Conservation (phyloP, 768 basidiomycete species). For the Dentipellis fragilis region DNA sequence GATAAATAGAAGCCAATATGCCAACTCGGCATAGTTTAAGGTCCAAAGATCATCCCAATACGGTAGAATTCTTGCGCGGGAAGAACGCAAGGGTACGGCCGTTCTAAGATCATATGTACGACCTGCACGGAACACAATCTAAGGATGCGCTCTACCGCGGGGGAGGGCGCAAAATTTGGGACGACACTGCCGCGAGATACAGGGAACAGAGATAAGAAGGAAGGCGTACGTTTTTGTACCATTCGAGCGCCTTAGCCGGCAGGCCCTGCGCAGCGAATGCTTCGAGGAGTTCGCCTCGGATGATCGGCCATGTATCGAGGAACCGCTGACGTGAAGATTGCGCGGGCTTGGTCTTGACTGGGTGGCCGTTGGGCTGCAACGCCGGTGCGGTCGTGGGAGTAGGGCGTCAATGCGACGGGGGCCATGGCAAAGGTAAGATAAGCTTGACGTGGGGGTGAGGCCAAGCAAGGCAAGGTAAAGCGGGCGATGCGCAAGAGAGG, state of each 20-base stretch:
- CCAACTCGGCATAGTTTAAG: background rate
- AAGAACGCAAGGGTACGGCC: too few relatives aligned
- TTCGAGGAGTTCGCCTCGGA: background rate
- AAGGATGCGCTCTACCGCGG: too few relatives aligned
- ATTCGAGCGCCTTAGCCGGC: background rate
- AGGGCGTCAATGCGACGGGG: background rate
- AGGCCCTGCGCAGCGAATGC: background rate
- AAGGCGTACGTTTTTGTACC: background rate
- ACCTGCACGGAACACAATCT: too few relatives aligned
- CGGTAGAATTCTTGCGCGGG: background rate
- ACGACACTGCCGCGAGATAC: too few relatives aligned
- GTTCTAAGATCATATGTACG: too few relatives aligned
- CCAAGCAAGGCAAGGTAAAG: too few relatives aligned
- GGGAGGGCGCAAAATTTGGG: too few relatives aligned
- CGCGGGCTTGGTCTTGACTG: background rate
- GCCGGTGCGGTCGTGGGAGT: background rate
- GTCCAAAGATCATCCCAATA: background rate
- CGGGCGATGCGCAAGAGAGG: too few relatives aligned
- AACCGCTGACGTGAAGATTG: background rate
- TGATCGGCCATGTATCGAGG: background rate
- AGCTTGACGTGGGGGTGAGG: too few relatives aligned
- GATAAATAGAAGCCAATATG: too few relatives aligned
- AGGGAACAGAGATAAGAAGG: background rate
- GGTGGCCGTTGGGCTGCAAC: background rate
- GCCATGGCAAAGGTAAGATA: background rate